These are phyloP conservation scores for Linum lewisii DNA, from an alignment of 345 rosid genomes.

Conservation along the genomic window DNA sequence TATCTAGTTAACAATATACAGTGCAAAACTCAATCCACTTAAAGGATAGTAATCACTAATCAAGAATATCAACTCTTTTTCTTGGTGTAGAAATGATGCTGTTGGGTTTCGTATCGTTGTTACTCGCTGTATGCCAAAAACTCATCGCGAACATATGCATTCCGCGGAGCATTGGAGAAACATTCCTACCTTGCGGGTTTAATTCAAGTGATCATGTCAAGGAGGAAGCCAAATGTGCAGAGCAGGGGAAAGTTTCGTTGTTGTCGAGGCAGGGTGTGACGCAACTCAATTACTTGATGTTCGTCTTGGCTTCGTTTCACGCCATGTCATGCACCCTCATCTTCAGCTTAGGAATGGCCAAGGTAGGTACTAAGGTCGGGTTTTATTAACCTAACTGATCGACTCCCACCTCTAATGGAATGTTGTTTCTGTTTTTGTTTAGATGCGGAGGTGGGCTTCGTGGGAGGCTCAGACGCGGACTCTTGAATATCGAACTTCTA, in stretches of 20 bases:
- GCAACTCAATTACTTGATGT: slow-evolving; percentile 44
- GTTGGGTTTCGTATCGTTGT: slow-evolving; percentile 70
- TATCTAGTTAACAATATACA: too few species aligned
- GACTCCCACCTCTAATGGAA: background rate
- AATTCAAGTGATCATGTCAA: slow-evolving; percentile 4
- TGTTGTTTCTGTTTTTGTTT: background rate
- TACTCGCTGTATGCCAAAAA: slow-evolving; percentile 46
- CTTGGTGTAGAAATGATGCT: slow-evolving; percentile 47
- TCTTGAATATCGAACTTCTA: slow-evolving; percentile 37
- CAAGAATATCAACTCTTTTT: background rate
- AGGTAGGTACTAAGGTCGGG: slow-evolving; percentile 38
- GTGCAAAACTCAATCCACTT: background rate
- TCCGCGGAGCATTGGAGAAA: slow-evolving; percentile 26
- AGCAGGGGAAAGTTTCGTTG: slow-evolving; percentile 45
- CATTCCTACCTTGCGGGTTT: slow-evolving; percentile 40
- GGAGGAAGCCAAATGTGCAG: slow-evolving; percentile 41
- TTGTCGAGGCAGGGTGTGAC: slow-evolving; percentile 36
- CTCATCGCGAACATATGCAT: slow-evolving; percentile 55
- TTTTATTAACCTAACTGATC: background rate
- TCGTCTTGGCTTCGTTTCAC: slow-evolving; percentile 48
- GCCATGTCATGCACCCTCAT: slow-evolving; percentile 37
- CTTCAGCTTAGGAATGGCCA: slow-evolving; percentile 56
- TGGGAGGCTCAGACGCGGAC: slow-evolving; percentile 65
- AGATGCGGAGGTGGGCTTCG: slow-evolving; percentile 52
- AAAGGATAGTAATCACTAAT: too few species aligned